Evolutionary conservation across 192 early-diverging fungal genomes (phyloP).

Genomic region (Lunasporangiospora selenospora): DNA sequence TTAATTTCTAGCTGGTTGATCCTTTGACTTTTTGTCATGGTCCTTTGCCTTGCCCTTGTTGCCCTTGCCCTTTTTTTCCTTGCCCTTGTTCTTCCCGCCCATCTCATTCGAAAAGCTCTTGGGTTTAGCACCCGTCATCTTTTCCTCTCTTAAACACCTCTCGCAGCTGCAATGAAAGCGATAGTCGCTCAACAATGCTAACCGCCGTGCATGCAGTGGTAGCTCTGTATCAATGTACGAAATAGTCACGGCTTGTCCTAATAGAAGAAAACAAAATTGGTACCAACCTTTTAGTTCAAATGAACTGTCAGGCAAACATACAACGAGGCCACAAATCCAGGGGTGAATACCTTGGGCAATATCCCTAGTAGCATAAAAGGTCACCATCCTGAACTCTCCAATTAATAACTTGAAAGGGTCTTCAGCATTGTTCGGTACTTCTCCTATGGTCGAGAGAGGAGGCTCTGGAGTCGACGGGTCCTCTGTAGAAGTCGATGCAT

Average conservation of each 20-base stretch:
- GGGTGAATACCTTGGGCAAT: constrained; percentile 23
- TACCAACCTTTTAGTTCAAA: too few relatives aligned
- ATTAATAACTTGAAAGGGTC: constrained; percentile 7
- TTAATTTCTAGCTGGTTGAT: too few relatives aligned
- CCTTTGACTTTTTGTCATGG: background rate
- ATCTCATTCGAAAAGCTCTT: constrained; percentile 3
- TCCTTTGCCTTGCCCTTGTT: constrained; percentile 1
- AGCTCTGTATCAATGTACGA: constrained; percentile 71
- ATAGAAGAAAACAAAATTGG: constrained; percentile 10
- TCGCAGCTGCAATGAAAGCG: constrained; percentile 68
- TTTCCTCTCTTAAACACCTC: constrained; percentile 56
- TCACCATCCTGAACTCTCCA: constrained; percentile 43
- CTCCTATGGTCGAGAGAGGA: too few relatives aligned
- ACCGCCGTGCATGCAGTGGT: constrained; percentile 62
- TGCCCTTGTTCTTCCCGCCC: background rate
- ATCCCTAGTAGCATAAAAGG: constrained; percentile 31
- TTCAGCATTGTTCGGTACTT: too few relatives aligned
- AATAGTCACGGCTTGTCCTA: constrained; percentile 64
- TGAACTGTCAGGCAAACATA: too few relatives aligned
- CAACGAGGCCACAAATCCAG: background rate
- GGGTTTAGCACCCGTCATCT: background rate
- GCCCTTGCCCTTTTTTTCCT: constrained; percentile 1
- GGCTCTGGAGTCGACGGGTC: too few relatives aligned
- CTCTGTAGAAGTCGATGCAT: too few relatives aligned
- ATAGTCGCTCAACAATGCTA: constrained; percentile 61